Evolutionary conservation across 108 stramenopile genomes (phyloP), one percentile per base, ranked within the genome.

Genomic region (Seminavis robusta): DNA sequence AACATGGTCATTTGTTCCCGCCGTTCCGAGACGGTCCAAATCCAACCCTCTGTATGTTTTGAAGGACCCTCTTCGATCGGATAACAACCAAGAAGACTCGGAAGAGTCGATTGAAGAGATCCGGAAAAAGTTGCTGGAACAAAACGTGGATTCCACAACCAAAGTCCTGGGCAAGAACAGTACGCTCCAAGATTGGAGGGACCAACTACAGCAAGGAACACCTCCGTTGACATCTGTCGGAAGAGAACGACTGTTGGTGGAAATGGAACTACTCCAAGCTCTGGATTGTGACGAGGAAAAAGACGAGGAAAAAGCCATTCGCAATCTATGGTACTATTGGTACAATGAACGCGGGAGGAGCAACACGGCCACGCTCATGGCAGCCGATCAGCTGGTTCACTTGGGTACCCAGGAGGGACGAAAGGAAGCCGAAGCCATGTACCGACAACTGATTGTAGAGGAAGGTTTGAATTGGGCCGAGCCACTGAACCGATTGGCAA

Each of bases 401-500:
- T 27, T 38, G 25, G 46, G 59, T 20, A 69, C 56, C 25, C 69
- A 73, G 24, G 31, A 48, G 3, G 11, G 37, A 21, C 80, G 80
- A 78, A 46, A 54, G 6, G 49, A 69, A 30, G 80, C 77, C 17
- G 81, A 82, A 58, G 11, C 41, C 20, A 42, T 59, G 16, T 61
- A 75, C 17, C 37, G 64, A 41, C 43, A 28, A 0, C 37, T 84
- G 49, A 71, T 84, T 52, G 59, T 71, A 20, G 71, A 85, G 33
- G 55, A 83, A 44, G 81, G 81, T 23, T 39, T 68, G 2, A 53
- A 75, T 21, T 88, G 79, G 66, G 32, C 46, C 3, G 87, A 88
- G 52, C 79, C 87, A 2, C 52, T 80, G 5, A 83, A 86, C 59
- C 76, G 77, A 31, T 67, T 89, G 9, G 88, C 88, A n/a, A 83